A percentile compares a stretch with the other conserved stretches of the same genome.
Conservation (phyloP, 2,329 filamentous ascomycete genomes). For the Harringtonia lauricola region DNA sequence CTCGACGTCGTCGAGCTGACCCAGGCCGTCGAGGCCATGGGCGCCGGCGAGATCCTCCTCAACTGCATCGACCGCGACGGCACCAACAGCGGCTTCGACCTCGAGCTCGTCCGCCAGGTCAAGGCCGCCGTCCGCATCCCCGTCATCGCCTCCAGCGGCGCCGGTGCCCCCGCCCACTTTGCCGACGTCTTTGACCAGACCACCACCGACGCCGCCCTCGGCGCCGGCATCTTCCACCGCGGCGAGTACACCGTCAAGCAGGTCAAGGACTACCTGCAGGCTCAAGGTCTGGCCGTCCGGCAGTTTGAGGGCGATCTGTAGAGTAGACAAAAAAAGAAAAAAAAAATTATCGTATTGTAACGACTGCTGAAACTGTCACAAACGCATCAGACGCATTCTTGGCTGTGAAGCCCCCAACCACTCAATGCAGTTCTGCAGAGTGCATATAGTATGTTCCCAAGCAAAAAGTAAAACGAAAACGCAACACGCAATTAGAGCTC, state of each 20-base stretch:
- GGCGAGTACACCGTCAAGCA: constrained; percentile 90
- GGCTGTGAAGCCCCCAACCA: too few relatives aligned
- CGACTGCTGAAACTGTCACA: neutral
- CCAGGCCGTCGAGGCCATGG: constrained; percentile 89
- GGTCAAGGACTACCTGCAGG: constrained; percentile 73
- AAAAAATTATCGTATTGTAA: neutral
- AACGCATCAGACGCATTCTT: too few relatives aligned
- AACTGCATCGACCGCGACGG: constrained; percentile 98
- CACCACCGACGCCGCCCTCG: constrained; percentile 79
- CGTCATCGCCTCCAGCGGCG: constrained; percentile 89
- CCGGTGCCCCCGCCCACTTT: constrained; percentile 81
- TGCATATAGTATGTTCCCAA: neutral
- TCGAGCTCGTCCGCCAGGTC: constrained; percentile 81
- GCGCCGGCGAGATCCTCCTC: constrained; percentile 82
- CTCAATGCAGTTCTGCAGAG: too few relatives aligned
- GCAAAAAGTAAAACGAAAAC: constrained; percentile 2
- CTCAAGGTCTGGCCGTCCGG: constrained; percentile 66
- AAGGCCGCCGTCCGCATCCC: constrained; percentile 83
- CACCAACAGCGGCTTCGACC: constrained; percentile 86
- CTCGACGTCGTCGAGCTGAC: constrained; percentile 84
- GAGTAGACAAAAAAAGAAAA: constrained; percentile 1
- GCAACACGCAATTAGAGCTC: constrained; percentile 48
- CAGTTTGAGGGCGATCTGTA: constrained; percentile 55
- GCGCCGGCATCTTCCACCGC: constrained; percentile 95
- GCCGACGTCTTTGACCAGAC: constrained; percentile 82